phyloP scores from a whole-genome alignment of 192 early-diverging fungal genomes.

The Backusella sp. region DNA sequence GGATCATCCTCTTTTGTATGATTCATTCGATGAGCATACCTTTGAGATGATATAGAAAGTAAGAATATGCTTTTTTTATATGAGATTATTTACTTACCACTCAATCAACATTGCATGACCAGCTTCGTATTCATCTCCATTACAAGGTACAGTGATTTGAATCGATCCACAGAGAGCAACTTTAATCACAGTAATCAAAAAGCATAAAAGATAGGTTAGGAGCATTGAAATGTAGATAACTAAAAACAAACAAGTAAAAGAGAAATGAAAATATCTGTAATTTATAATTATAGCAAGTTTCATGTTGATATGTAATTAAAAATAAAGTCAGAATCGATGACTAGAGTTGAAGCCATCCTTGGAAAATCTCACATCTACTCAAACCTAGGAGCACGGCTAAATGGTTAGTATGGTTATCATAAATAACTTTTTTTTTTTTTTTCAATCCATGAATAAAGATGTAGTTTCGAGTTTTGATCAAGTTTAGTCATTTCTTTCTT shows the following conservation, averaged over 20 bases:
- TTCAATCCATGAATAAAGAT: neutral
- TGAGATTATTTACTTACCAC: neutral
- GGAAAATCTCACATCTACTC: neutral
- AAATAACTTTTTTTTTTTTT: neutral
- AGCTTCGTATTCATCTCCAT: neutral
- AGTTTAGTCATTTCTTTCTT: neutral
- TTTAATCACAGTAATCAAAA: neutral
- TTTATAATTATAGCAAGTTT: neutral
- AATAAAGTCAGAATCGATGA: neutral
- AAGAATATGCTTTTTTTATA: neutral
- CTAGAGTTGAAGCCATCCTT: neutral
- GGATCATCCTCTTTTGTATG: neutral
- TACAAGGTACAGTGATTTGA: neutral
- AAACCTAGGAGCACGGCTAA: neutral
- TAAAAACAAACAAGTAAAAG: neutral
- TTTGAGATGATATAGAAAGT: neutral
- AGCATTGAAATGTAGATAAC: neutral
- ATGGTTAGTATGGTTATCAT: neutral
- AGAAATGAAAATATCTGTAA: neutral
- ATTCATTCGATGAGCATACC: neutral
- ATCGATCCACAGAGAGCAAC: neutral
- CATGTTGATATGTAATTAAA: neutral
- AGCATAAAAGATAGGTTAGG: neutral
- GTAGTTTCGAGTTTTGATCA: neutral
- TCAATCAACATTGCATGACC: neutral